Base-by-base conservation (phyloP, 768 basidiomycete genomes). In the Fomitopsis pulvina region DNA sequence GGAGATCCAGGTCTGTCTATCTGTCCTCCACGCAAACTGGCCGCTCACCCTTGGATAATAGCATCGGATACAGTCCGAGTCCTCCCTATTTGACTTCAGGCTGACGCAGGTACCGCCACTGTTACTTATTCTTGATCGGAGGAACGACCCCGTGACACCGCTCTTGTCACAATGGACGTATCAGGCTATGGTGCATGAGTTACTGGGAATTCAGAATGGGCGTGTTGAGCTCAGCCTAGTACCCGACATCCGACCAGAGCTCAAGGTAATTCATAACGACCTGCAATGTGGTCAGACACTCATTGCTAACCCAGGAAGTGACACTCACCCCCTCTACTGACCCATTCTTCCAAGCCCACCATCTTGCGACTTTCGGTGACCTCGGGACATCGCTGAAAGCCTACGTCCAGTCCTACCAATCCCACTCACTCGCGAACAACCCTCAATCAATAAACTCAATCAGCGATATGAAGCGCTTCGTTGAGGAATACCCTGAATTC, bases 401-500 rank as follows among this genome's bases (percentile, higher is more conserved):
- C 50, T 97, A 98, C 65, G 96, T 99, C 2, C 87, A 91, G 60
- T 86, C 92, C 16, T 98, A 98, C 68, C 88, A 92, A 63, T 81
- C 81, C 16, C 81, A 82, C 29, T 89, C 87, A n/a, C 68, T 86
- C 25, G 80, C 85, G 2, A 79, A 91, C 45, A 77, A 80, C 0
- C 83, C 87, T 0, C 79, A 83, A 1, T 74, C 86, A 21, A 95
- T 99, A 54, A 93, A 94, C 60, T 97, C 95, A 0, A 92, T 98
- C 50, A 68, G 76, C 4, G 96, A 99, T 58, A 99, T 99, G 96
- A 98, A 98, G 66, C 82, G 78, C 8, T 95, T 95, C 59, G 89
- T 99, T 2, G 96, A 99, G 64, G 94, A 97, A 59, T 99, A 95
- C 68, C 96, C 96, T 1, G 96, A 99, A 66, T 97, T 98, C 62